Conservation (phyloP, 1,139 yeast species). For the Sugiyamaella japonica region DNA sequence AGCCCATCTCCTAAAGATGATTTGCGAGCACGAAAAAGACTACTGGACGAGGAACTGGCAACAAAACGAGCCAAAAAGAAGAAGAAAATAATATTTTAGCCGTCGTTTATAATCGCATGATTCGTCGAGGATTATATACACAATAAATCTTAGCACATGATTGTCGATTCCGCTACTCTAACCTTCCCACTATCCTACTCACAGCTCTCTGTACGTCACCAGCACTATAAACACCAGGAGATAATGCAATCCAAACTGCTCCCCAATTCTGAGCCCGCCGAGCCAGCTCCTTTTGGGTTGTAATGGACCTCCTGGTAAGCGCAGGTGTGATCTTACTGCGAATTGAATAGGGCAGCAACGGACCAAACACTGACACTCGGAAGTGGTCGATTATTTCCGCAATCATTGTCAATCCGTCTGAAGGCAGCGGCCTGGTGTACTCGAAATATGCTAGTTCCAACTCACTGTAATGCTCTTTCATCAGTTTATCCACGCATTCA, state of each 20-base stretch:
- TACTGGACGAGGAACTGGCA: constrained; percentile 9
- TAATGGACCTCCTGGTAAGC: not conserved
- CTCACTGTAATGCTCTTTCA: constrained; percentile 59
- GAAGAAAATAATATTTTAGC: constrained; percentile 4
- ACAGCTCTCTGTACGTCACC: not conserved
- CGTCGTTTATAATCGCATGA: not conserved
- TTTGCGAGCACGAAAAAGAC: not conserved
- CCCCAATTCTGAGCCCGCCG: constrained; percentile 2
- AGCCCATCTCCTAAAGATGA: not conserved
- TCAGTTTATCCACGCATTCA: constrained; percentile 53
- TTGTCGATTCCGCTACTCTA: not conserved
- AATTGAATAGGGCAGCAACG: constrained; percentile 5
- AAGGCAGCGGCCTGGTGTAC: not conserved
- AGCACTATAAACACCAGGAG: constrained; percentile 1
- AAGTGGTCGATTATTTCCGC: constrained; percentile 48
- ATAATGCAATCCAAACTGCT: constrained; percentile 1
- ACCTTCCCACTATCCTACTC: not conserved
- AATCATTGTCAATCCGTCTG: constrained; percentile 39
- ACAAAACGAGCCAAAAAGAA: constrained; percentile 15
- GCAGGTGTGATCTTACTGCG: not conserved
- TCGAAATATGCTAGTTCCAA: constrained; percentile 41
- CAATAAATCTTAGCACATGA: not conserved
- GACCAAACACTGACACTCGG: constrained; percentile 57
- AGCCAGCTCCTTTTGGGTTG: not conserved
- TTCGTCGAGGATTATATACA: not conserved